These are phyloP conservation scores for Colletotrichum zoysiae DNA, from an alignment of 2,329 filamentous ascomycete species.

Conservation along the genomic window DNA sequence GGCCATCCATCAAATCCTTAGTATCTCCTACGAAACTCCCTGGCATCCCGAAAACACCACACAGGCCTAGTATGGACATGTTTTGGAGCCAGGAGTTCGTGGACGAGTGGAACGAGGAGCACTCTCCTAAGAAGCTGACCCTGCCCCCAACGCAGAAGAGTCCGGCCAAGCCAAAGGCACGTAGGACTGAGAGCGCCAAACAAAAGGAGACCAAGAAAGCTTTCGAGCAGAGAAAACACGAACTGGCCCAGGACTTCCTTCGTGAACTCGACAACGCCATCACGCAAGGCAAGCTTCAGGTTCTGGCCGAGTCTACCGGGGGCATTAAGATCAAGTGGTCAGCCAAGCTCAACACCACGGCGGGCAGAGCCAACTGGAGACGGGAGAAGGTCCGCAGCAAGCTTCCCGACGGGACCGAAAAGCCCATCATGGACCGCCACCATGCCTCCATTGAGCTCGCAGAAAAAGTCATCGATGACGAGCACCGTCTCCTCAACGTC, in stretches of 20 bases:
- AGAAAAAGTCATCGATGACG: constrained; percentile 85
- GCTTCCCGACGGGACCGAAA: constrained; percentile 44
- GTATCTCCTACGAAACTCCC: constrained; percentile 50
- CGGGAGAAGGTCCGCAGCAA: constrained; percentile 64
- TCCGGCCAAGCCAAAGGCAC: constrained; percentile 44
- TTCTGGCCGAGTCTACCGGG: constrained; percentile 72
- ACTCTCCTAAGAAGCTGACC: constrained; percentile 63
- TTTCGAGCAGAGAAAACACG: constrained; percentile 73
- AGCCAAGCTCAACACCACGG: constrained; percentile 83
- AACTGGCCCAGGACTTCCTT: constrained; percentile 74
- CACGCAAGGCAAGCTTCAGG: constrained; percentile 69
- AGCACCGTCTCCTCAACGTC: constrained; percentile 84
- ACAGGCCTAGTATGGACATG: constrained; percentile 65
- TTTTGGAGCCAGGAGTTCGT: constrained; percentile 72
- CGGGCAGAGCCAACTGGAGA: constrained; percentile 81
- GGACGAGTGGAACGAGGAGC: constrained; percentile 74
- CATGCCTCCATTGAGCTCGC: constrained; percentile 90
- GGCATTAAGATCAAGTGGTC: constrained; percentile 81
- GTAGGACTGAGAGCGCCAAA: constrained; percentile 46
- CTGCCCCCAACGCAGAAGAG: constrained; percentile 45
- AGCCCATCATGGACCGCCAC: constrained; percentile 55
- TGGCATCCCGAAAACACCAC: constrained; percentile 65
- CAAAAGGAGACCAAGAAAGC: constrained; percentile 64
- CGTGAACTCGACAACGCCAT: constrained; percentile 76
- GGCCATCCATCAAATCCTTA: constrained; percentile 43